Conservation (phyloP, 495 filamentous ascomycete species). For the Penicillium lagena region DNA sequence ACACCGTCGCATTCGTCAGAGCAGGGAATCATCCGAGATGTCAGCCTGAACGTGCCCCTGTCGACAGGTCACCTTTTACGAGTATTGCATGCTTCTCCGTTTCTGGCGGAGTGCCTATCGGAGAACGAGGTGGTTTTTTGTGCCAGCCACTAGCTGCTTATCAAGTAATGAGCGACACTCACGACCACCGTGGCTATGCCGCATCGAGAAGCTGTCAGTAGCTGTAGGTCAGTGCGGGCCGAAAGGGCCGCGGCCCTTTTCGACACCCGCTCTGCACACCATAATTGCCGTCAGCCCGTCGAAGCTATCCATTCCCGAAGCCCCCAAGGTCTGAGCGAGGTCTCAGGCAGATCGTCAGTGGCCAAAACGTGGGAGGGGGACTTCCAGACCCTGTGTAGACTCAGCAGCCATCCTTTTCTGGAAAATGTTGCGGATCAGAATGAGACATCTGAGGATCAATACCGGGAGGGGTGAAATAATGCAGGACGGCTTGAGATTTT, state of each 20-base stretch:
- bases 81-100: not conserved
- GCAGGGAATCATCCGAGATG: too few relatives aligned
- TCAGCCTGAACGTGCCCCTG: slow-evolving; percentile 1
- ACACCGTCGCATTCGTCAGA: too few relatives aligned
- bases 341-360: slow-evolving; percentile 6
- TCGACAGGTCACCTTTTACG: slow-evolving; percentile 9
- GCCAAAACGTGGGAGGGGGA: not conserved
- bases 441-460: not conserved
- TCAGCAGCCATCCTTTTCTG: too few relatives aligned
- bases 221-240: slow-evolving; percentile 15
- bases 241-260: slow-evolving; percentile 11
- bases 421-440: not conserved
- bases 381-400: not conserved
- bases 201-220: slow-evolving; percentile 6
- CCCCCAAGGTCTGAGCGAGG: too few relatives aligned
- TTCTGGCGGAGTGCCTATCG: slow-evolving; percentile 11
- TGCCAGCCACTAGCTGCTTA: too few relatives aligned
- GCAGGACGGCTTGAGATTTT: slow-evolving; percentile 11
- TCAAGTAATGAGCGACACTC: not conserved
- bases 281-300: slow-evolving; percentile 17
- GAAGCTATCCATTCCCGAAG: slow-evolving; percentile 14
- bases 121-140: not conserved
- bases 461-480: slow-evolving; percentile 3
- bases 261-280: slow-evolving; percentile 16
- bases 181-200: slow-evolving; percentile 13